Percentiles rank a stretch among this genome's conserved stretches.
Conservation (phyloP, 2,329 filamentous ascomycete species). For the Stemphylium lycopersici region DNA sequence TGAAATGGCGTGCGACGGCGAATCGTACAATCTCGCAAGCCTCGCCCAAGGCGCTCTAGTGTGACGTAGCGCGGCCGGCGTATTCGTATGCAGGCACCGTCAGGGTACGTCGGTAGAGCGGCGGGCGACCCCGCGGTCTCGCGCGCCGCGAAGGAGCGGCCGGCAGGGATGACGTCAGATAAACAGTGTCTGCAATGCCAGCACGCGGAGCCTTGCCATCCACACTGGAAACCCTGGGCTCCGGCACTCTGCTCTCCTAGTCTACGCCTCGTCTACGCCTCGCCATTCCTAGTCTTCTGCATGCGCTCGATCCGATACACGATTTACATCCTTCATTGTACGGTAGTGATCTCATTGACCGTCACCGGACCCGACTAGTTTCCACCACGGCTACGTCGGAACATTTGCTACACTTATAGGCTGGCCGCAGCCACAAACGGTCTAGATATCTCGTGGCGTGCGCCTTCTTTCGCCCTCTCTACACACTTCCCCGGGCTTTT, state of each 20-base stretch:
- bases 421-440: neutral
- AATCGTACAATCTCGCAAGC: conserved; percentile 10
- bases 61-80: conserved; percentile 9
- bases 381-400: conserved; percentile 22
- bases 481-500: neutral
- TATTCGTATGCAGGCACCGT: conserved; percentile 4
- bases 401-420: conserved; percentile 7
- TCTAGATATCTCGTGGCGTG: neutral
- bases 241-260: neutral
- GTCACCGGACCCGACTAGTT: conserved; percentile 21
- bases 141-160: conserved; percentile 5
- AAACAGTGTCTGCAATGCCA: conserved; percentile 5
- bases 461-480: neutral
- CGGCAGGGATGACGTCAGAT: conserved; percentile 24
- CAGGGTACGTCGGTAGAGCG: conserved; percentile 5
- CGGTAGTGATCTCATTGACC: conserved; percentile 21
- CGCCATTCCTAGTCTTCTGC: neutral
- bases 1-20: neutral
- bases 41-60: conserved; percentile 3
- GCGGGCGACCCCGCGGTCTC: conserved; percentile 19
- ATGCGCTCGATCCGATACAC: neutral
- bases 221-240: conserved; percentile 5
- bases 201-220: neutral
- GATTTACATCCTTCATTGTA: neutral
- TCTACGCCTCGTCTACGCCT: neutral